Percentiles rank a stretch among this genome's conserved stretches.
phyloP scores from a whole-genome alignment of 2,329 filamentous ascomycete species.

The Alternaria burnsii region DNA sequence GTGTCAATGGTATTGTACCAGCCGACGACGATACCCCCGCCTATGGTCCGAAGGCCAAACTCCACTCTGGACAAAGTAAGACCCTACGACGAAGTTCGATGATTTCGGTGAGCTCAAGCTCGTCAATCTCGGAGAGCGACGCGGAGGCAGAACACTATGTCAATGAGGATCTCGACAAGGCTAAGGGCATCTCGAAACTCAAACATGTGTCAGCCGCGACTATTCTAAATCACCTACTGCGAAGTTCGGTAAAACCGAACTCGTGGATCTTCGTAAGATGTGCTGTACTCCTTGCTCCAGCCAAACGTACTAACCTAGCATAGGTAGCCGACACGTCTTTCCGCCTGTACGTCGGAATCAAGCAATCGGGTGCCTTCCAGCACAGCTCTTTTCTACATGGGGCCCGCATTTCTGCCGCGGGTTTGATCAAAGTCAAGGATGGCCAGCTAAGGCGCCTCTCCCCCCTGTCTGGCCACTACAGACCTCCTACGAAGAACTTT shows the following conservation, averaged over 20 bases:
- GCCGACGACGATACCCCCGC: constrained; percentile 54
- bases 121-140: constrained; percentile 61
- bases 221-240: constrained; percentile 79
- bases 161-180: constrained; percentile 68
- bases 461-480: constrained; percentile 78
- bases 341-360: constrained; percentile 88
- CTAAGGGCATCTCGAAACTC: constrained; percentile 68
- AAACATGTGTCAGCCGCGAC: constrained; percentile 75
- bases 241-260: constrained; percentile 82
- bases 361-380: constrained; percentile 86
- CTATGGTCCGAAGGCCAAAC: constrained; percentile 44
- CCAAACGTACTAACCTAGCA: background rate
- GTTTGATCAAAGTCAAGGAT: constrained; percentile 83
- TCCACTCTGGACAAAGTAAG: constrained; percentile 37
- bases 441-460: constrained; percentile 78
- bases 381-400: constrained; percentile 91
- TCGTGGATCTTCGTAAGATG: constrained; percentile 84
- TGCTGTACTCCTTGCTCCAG: background rate
- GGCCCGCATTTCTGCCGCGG: constrained; percentile 80
- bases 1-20: constrained; percentile 68
- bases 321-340: constrained; percentile 80
- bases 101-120: constrained; percentile 43
- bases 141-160: constrained; percentile 71
- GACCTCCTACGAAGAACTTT: constrained; percentile 84
- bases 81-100: constrained; percentile 30